A percentile compares a stretch with the other conserved stretches of the same genome.
Evolutionary conservation across 305 asterid genomes (phyloP).

Genomic region (Fraxinus sp.): DNA sequence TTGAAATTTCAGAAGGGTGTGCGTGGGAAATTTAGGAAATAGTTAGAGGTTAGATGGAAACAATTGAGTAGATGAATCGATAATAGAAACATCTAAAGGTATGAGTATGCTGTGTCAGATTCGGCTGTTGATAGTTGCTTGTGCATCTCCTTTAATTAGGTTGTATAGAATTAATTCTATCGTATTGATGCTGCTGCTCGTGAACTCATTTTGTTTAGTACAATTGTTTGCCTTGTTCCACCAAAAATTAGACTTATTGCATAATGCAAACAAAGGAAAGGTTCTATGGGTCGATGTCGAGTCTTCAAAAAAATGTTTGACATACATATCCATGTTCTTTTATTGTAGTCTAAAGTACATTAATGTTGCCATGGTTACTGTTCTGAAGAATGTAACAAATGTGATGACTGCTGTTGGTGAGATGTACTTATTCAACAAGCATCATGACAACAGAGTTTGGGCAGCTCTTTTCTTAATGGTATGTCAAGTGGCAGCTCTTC

Average conservation of each 20-base stretch:
- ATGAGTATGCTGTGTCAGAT: background rate
- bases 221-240: background rate
- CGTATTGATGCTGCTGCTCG: background rate
- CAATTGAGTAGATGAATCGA: background rate
- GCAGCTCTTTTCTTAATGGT: conserved; percentile 91
- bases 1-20: background rate
- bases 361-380: conserved; percentile 91
- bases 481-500: conserved; percentile 27
- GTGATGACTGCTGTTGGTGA: conserved; percentile 93
- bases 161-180: background rate
- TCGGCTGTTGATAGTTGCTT: background rate
- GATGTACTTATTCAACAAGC: conserved; percentile 83
- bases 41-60: background rate
- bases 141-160: background rate
- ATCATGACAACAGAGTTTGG: conserved; percentile 85
- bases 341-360: conserved; percentile 72
- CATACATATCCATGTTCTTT: conserved; percentile 19
- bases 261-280: background rate
- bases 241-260: background rate
- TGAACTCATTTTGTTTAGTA: conserved; percentile 1
- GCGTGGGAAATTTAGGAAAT: background rate
- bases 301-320: background rate
- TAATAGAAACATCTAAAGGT: background rate
- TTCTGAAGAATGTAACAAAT: conserved; percentile 86
- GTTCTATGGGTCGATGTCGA: background rate